phyloP scores from a whole-genome alignment of 805 yeast genomes.

The Candida anglica region DNA sequence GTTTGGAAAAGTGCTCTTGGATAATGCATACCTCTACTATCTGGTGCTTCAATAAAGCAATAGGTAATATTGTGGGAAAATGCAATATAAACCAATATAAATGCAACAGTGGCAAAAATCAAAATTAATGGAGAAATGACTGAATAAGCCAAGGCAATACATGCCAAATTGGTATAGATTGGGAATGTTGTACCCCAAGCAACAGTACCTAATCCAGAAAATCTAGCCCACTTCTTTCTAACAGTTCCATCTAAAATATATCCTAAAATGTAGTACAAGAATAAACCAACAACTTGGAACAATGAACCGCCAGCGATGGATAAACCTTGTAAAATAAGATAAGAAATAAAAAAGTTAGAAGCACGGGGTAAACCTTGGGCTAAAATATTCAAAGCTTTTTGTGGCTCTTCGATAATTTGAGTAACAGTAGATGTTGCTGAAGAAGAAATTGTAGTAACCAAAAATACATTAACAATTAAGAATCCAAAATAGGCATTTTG shows the following conservation, averaged over 20 bases:
- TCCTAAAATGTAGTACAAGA: conserved; percentile 59
- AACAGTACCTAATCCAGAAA: conserved; percentile 46
- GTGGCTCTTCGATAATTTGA: conserved; percentile 55
- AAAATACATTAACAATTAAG: conserved; percentile 67
- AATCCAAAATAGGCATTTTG: conserved; percentile 68
- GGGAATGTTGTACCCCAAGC: conserved; percentile 80
- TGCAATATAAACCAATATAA: conserved; percentile 69
- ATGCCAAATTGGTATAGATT: conserved; percentile 66
- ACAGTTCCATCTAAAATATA: conserved; percentile 56
- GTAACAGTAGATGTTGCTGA: conserved; percentile 68
- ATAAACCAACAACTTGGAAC: conserved; percentile 56
- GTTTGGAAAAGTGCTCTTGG: conserved; percentile 89
- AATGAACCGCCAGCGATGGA: conserved; percentile 61
- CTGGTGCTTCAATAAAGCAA: conserved; percentile 62
- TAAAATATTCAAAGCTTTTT: conserved; percentile 52
- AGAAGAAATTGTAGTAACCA: conserved; percentile 67
- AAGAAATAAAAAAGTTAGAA: conserved; percentile 69
- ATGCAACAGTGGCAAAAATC: conserved; percentile 68
- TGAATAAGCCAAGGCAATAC: conserved; percentile 63
- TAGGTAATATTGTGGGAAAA: conserved; percentile 75
- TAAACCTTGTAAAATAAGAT: conserved; percentile 66
- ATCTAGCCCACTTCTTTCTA: conserved; percentile 64
- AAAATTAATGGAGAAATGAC: conserved; percentile 81
- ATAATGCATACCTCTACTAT: conserved; percentile 77
- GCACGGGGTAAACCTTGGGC: conserved; percentile 71